Evolutionary conservation across 306 rosid genomes (phyloP).

Genomic region (Cicer bijugum): DNA sequence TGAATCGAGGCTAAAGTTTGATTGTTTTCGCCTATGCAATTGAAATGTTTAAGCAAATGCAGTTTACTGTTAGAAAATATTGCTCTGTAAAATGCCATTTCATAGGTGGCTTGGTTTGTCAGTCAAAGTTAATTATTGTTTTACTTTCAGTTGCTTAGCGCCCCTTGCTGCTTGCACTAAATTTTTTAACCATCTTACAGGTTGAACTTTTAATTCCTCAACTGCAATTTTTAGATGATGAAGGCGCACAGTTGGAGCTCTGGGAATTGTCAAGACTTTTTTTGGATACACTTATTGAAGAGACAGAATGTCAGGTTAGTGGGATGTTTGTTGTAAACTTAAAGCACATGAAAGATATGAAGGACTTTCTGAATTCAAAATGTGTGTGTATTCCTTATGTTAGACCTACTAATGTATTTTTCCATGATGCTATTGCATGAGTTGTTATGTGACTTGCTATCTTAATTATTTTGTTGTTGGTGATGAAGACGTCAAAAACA

Average conservation of each 20-base stretch:
- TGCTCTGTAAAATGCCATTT: slow-evolving; percentile 10
- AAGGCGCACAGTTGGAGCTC: slow-evolving; percentile 96
- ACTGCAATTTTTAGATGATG: slow-evolving; percentile 91
- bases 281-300: slow-evolving; percentile 75
- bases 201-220: slow-evolving; percentile 97
- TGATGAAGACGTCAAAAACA: neutral
- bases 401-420: slow-evolving; percentile 31
- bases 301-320: slow-evolving; percentile 72
- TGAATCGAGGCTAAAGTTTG: neutral
- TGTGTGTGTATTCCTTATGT: slow-evolving; percentile 13
- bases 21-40: slow-evolving; percentile 13
- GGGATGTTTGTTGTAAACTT: slow-evolving; percentile 38
- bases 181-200: slow-evolving; percentile 50
- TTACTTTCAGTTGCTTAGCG: slow-evolving; percentile 32
- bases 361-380: slow-evolving; percentile 28
- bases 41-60: slow-evolving; percentile 28
- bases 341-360: slow-evolving; percentile 25
- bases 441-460: slow-evolving; percentile 22
- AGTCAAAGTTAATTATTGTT: slow-evolving; percentile 22
- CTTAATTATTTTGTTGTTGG: slow-evolving; percentile 12
- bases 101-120: slow-evolving; percentile 20
- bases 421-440: slow-evolving; percentile 31
- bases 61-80: slow-evolving; percentile 21
- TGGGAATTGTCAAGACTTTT: slow-evolving; percentile 86
- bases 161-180: slow-evolving; percentile 12